Percentiles rank a stretch among this genome's conserved stretches.
Evolutionary conservation across 495 filamentous ascomycete genomes (phyloP).

Genomic region (Niebla homalea): DNA sequence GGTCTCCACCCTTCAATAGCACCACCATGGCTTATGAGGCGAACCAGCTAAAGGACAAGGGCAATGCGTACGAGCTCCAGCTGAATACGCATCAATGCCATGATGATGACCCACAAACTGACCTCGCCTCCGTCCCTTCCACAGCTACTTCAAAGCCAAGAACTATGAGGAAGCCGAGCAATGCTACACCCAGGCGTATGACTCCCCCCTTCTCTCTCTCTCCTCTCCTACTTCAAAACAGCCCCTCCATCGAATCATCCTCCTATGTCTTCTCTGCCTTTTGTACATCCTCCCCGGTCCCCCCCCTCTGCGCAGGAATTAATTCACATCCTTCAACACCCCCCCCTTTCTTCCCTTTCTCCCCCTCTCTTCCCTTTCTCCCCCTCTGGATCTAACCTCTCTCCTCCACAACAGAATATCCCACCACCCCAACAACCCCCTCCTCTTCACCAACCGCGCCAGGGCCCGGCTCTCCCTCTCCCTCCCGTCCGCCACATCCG

Average conservation of each 20-base stretch:
- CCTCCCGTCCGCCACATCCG: slow-evolving; percentile 60
- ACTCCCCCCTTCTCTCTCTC: slow-evolving; percentile 2
- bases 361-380: background rate
- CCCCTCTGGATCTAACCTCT: background rate
- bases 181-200: slow-evolving; percentile 76
- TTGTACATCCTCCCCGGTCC: no score
- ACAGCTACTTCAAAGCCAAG: slow-evolving; percentile 45
- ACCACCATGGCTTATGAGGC: slow-evolving; percentile 19
- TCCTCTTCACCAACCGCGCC: slow-evolving; percentile 71
- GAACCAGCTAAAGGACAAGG: slow-evolving; percentile 40
- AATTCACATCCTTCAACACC: no score
- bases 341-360: no score
- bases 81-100: background rate
- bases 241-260: no score
- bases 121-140: background rate
- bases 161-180: slow-evolving; percentile 66
- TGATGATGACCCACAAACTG: no score
- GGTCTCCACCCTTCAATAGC: no score
- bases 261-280: no score
- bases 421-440: slow-evolving; percentile 30
- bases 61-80: slow-evolving; percentile 33
- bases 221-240: no score
- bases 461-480: slow-evolving; percentile 65
- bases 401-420: slow-evolving; percentile 28
- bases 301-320: no score